phyloP scores from a whole-genome alignment of 805 yeast species.

The Debaryomyces maramus region DNA sequence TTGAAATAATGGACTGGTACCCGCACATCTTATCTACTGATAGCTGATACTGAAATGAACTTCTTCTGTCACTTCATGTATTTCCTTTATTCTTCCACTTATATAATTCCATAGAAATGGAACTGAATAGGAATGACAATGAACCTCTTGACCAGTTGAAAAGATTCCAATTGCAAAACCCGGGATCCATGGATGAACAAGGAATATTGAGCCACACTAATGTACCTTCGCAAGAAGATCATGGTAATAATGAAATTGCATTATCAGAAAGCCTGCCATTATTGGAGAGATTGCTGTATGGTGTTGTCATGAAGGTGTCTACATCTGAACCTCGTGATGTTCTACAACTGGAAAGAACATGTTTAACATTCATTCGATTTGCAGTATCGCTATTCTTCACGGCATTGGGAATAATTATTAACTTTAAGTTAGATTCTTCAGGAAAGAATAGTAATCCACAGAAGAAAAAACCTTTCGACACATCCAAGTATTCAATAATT shows the following conservation, averaged over 20 bases:
- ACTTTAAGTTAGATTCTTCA: constrained; percentile 43
- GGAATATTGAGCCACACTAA: neutral
- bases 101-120: no score
- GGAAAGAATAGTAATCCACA: constrained; percentile 7
- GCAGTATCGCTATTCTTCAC: constrained; percentile 46
- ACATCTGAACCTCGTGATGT: constrained; percentile 56
- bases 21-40: no score
- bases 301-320: constrained; percentile 16
- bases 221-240: neutral
- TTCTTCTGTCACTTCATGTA: no score
- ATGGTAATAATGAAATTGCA: neutral
- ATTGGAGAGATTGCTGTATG: constrained; percentile 17
- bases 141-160: neutral
- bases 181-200: neutral
- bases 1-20: no score
- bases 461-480: constrained; percentile 5
- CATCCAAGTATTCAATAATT: constrained; percentile 22
- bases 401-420: constrained; percentile 46
- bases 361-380: constrained; percentile 49
- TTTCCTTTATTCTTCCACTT: no score
- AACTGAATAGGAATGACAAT: no score
- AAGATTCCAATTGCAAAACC: neutral
- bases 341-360: constrained; percentile 54
- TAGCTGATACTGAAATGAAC: no score
- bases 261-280: constrained; percentile 4